Conservation (phyloP, 495 filamentous ascomycete species). For the Beverwykella pulmonaria region DNA sequence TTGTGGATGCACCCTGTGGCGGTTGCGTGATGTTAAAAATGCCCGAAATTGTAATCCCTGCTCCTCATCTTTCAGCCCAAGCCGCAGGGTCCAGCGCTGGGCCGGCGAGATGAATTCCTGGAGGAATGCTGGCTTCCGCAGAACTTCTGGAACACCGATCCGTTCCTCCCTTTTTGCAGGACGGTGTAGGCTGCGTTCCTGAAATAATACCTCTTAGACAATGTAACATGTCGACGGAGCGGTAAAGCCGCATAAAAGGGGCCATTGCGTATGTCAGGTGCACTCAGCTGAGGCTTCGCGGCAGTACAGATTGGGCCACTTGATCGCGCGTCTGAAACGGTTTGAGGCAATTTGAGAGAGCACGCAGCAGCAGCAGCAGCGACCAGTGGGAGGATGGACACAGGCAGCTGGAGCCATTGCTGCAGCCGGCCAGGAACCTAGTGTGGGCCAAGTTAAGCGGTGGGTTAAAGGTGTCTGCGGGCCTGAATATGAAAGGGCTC, state of each 20-base stretch:
- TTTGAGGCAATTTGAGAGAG: constrained; percentile 27
- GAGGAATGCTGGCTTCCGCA: neutral
- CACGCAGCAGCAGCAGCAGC: neutral
- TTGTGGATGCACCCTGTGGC: neutral
- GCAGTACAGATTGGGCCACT: constrained; percentile 25
- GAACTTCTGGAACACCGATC: constrained; percentile 8
- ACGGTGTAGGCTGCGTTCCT: constrained; percentile 12
- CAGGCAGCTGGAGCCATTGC: neutral
- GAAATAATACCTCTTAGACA: constrained; percentile 9
- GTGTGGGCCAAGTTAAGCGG: neutral
- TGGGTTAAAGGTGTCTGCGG: neutral
- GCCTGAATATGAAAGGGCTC: neutral
- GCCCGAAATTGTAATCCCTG: neutral
- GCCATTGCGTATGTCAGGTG: constrained; percentile 13
- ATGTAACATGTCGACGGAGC: constrained; percentile 13
- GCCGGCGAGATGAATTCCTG: neutral
- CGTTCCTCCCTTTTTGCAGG: neutral
- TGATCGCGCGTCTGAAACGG: constrained; percentile 35
- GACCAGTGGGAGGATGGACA: neutral
- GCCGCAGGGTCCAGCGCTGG: neutral
- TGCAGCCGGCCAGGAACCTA: neutral
- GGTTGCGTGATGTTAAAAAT: neutral
- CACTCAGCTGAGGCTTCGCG: constrained; percentile 15
- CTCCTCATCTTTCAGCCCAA: constrained; percentile 7
- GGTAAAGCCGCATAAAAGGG: constrained; percentile 29